Conservation (phyloP, 2,329 filamentous ascomycete species). For the Fusarium irregulare region DNA sequence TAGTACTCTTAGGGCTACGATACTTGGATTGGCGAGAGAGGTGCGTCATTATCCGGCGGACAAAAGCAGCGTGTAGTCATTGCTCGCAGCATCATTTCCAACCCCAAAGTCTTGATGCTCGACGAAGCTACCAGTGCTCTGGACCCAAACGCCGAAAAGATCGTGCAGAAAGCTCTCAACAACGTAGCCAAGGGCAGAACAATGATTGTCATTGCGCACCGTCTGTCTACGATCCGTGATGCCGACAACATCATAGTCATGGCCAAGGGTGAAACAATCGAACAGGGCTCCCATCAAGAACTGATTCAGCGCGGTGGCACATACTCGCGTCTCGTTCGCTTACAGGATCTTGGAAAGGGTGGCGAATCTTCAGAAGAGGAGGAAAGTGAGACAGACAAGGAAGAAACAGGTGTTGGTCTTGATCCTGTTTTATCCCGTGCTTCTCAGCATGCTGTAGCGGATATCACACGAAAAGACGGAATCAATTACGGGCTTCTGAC, state of each 20-base stretch:
- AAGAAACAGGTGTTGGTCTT: slow-evolving; percentile 51
- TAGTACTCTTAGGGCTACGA: slow-evolving; percentile 60
- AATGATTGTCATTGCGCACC: slow-evolving; percentile 73
- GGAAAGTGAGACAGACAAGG: slow-evolving; percentile 48
- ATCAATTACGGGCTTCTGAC: slow-evolving; percentile 45
- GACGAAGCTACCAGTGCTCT: slow-evolving; percentile 76
- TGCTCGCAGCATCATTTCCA: slow-evolving; percentile 72
- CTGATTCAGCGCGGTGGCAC: slow-evolving; percentile 61
- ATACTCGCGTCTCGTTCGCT: slow-evolving; percentile 63
- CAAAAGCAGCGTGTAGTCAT: slow-evolving; percentile 76
- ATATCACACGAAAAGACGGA: slow-evolving; percentile 10
- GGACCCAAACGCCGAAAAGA: slow-evolving; percentile 58
- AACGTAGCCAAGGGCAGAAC: slow-evolving; percentile 67
- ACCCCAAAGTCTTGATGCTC: slow-evolving; percentile 72
- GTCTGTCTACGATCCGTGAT: slow-evolving; percentile 67
- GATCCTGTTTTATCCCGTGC: slow-evolving; percentile 37
- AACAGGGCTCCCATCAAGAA: slow-evolving; percentile 71
- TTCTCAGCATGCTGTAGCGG: slow-evolving; percentile 39
- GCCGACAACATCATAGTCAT: slow-evolving; percentile 76
- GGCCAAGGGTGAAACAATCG: slow-evolving; percentile 66
- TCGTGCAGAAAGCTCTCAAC: slow-evolving; percentile 68
- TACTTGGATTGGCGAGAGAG: slow-evolving; percentile 72
- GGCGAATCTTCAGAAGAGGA: slow-evolving; percentile 17
- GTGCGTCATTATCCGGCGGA: slow-evolving; percentile 73
- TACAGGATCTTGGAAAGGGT: slow-evolving; percentile 53